Conservation (phyloP, 2,329 filamentous ascomycete species). For the Niveomyces coronatus region DNA sequence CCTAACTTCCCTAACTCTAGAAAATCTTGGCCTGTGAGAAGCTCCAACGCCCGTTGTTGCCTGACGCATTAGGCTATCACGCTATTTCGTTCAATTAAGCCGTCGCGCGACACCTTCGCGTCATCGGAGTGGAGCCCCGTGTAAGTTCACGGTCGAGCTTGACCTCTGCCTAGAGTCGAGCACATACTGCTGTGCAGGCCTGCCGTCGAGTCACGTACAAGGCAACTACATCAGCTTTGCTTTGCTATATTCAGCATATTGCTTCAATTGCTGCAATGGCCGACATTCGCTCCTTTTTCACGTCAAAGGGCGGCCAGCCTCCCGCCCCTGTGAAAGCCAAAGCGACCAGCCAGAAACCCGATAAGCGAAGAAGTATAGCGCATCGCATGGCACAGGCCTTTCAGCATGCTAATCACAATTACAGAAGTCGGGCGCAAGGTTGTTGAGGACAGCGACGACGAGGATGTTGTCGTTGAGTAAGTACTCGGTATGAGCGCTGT, state of each 20-base stretch:
- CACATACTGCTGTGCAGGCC: slow-evolving; percentile 1
- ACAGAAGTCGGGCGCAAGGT: slow-evolving; percentile 51
- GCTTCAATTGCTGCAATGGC: slow-evolving; percentile 47
- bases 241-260: background rate
- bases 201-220: slow-evolving; percentile 14
- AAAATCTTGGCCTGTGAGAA: slow-evolving; percentile 23
- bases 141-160: slow-evolving; percentile 25
- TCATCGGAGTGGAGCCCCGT: slow-evolving; percentile 17
- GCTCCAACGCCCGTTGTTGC: slow-evolving; percentile 9
- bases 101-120: slow-evolving; percentile 37
- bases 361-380: slow-evolving; percentile 20
- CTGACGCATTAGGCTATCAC: slow-evolving; percentile 19
- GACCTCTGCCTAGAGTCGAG: slow-evolving; percentile 12
- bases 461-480: slow-evolving; percentile 49
- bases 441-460: slow-evolving; percentile 72
- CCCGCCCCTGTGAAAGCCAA: slow-evolving; percentile 41
- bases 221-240: slow-evolving; percentile 6
- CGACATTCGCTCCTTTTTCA: slow-evolving; percentile 89
- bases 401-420: background rate
- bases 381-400: too few species aligned
- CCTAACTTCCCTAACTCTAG: slow-evolving; percentile 17
- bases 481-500: slow-evolving; percentile 19
- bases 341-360: slow-evolving; percentile 33
- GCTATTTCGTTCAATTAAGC: slow-evolving; percentile 26
- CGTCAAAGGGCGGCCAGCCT: slow-evolving; percentile 56